phyloP scores from a whole-genome alignment of 768 basidiomycete species.

The Termitomyces sp. region DNA sequence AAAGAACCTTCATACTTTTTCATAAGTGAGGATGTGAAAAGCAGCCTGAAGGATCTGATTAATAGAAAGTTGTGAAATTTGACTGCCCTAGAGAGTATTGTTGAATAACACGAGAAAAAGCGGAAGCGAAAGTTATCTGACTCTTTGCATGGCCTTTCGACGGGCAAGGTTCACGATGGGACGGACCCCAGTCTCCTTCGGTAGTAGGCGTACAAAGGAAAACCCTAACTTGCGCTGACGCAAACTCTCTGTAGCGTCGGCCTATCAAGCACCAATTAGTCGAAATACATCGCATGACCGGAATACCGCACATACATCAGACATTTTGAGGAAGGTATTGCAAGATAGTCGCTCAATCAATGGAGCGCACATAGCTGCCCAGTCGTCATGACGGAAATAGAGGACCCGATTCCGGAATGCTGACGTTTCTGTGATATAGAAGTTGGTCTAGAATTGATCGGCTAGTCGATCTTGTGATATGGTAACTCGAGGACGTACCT shows the following conservation, averaged over 20 bases:
- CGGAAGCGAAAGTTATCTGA: constrained; percentile 7
- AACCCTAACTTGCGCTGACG: constrained; percentile 75
- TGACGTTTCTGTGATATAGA: constrained; percentile 91
- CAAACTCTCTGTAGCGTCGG: constrained; percentile 61
- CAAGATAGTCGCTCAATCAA: constrained; percentile 70
- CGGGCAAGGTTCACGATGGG: constrained; percentile 89
- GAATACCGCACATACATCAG: constrained; percentile 45
- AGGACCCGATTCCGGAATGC: constrained; percentile 79
- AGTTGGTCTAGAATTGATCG: constrained; percentile 61
- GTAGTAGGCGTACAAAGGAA: constrained; percentile 84
- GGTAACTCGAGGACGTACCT: constrained; percentile 37
- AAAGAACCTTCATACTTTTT: constrained; percentile 52
- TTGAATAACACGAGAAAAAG: background rate
- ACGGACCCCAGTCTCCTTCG: constrained; percentile 92
- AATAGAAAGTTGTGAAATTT: constrained; percentile 57
- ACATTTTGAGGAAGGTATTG: constrained; percentile 67
- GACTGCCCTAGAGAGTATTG: constrained; percentile 23
- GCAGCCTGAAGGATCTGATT: constrained; percentile 84
- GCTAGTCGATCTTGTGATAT: background rate
- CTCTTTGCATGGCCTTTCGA: constrained; percentile 32
- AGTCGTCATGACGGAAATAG: constrained; percentile 95
- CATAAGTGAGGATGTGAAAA: constrained; percentile 85
- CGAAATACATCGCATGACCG: background rate
- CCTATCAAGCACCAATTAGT: constrained; percentile 30
- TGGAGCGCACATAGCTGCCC: constrained; percentile 80